phyloP scores from a whole-genome alignment of 108 stramenopile genomes.

The Fistulifera pelliculosa region DNA sequence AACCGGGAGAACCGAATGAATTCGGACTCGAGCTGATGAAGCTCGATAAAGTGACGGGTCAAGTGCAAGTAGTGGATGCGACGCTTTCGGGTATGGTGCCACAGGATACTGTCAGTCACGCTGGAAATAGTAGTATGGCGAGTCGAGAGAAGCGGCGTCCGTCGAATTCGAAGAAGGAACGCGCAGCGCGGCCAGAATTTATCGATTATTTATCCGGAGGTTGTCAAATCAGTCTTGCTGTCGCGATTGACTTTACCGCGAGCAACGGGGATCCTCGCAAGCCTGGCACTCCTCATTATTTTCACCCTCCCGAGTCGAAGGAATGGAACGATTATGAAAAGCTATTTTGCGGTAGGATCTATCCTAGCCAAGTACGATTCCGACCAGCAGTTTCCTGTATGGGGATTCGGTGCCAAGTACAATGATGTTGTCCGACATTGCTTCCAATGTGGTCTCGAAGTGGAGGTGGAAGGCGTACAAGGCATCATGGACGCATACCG shows the following conservation, averaged over 20 bases:
- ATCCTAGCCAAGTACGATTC: constrained; percentile 82
- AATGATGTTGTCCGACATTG: constrained; percentile 73
- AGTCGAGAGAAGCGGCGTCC: not conserved
- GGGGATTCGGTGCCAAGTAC: constrained; percentile 94
- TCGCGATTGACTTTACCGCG: constrained; percentile 92
- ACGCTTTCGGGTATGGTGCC: constrained; percentile 1
- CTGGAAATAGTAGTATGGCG: not conserved
- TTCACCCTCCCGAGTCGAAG: constrained; percentile 48
- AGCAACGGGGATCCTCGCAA: constrained; percentile 83
- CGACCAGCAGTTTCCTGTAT: constrained; percentile 81
- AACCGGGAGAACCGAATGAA: constrained; percentile 3
- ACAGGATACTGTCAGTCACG: not conserved
- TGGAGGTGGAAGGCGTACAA: constrained; percentile 68
- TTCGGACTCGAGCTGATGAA: constrained; percentile 17
- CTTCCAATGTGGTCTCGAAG: constrained; percentile 64
- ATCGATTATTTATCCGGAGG: constrained; percentile 69
- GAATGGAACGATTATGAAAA: constrained; percentile 76
- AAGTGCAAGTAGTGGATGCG: constrained; percentile 27
- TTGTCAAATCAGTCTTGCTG: constrained; percentile 62
- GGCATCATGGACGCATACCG: constrained; percentile 86
- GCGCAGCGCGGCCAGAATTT: constrained; percentile 31
- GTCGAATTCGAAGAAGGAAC: not conserved
- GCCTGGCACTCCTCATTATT: constrained; percentile 70
- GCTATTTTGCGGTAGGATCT: constrained; percentile 67
- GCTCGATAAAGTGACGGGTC: constrained; percentile 21